Base-by-base conservation (phyloP, 2,329 filamentous ascomycete species). In the Fusarium tuaranense region DNA sequence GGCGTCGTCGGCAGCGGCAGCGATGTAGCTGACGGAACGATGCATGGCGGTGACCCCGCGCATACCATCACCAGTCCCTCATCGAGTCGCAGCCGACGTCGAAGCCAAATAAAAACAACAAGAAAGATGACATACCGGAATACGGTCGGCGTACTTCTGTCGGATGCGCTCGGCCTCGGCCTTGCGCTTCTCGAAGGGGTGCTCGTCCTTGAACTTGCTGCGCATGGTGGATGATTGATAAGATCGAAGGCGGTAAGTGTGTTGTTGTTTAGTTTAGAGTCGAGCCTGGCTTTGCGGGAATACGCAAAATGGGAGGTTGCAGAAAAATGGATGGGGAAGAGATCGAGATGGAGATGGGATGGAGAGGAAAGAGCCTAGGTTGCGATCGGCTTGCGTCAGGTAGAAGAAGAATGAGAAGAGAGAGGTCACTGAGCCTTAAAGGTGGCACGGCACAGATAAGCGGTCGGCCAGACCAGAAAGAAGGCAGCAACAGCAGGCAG, bases 191-290 rank as follows among this genome's bases (percentile, higher is more conserved):
- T 98, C 97, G 85, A 98, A 98, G 81, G 95, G 95, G 86, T 98
- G 97, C 92, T 98, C 97, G 92, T 99, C 97, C 95, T 99, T 99
- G 87, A 99, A 99, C 92, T 98, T 98, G 90, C 95, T 97, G 84
- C 95, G 94, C 95, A 98, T 98, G 78, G 82, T 94, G 89, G 78
- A 57, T 72, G 60, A 67, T 41, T 58, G 70, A 73, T 74, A 64
- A 69, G 57, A 57, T 66, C 58, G 60, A 65, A 67, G 55, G 69
- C 70, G 73, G 75, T 72, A 68, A 72, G 72, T 65, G 69, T 73
- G 27, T 36, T 69, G 62, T 67, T 41, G 67, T 53, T 32, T 34
- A 34, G 48, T 20, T 30, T 2, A 39, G 36, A 60, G 58, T 73
- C 60, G 57, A 60, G 71, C 63, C 55, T 63, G 62, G 68, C 48